These are phyloP conservation scores for Penicillium sp. DNA, from an alignment of 2,329 filamentous ascomycete genomes.

Conservation along the genomic window DNA sequence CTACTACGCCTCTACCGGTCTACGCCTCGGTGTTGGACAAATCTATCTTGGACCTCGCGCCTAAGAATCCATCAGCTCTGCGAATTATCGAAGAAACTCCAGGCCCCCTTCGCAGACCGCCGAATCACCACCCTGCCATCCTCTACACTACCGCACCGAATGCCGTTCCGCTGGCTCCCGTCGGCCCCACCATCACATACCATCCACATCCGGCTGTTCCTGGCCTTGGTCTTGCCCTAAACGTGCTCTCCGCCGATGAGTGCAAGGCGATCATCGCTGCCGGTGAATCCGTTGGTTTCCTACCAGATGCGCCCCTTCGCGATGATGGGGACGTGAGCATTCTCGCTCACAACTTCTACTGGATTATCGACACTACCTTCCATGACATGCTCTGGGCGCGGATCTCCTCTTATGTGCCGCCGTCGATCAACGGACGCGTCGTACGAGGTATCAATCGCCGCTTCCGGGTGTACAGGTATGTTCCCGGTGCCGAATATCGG, in stretches of 20 bases:
- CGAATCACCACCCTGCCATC: constrained; percentile 64
- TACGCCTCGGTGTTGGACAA: constrained; percentile 59
- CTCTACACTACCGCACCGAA: constrained; percentile 60
- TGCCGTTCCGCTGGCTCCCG: constrained; percentile 51
- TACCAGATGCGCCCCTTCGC: constrained; percentile 64
- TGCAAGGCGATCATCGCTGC: constrained; percentile 65
- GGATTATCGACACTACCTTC: constrained; percentile 63
- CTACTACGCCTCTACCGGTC: constrained; percentile 43
- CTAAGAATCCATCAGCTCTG: constrained; percentile 38
- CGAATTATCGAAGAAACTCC: constrained; percentile 60
- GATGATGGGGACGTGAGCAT: constrained; percentile 64
- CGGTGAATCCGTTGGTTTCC: constrained; percentile 61
- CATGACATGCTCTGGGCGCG: constrained; percentile 61
- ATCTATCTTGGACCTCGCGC: constrained; percentile 47
- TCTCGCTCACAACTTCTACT: constrained; percentile 70
- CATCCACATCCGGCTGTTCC: constrained; percentile 62
- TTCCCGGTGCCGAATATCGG: constrained; percentile 68
- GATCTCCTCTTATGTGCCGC: constrained; percentile 57
- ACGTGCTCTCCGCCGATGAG: constrained; percentile 59
- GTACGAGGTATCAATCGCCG: constrained; percentile 64
- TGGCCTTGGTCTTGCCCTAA: constrained; percentile 56
- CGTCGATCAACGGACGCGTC: constrained; percentile 52
- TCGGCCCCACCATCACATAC: constrained; percentile 49
- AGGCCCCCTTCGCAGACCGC: constrained; percentile 60
- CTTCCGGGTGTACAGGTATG: constrained; percentile 69